Percentiles rank a stretch among this genome's conserved stretches.
Conservation (phyloP, 2,329 filamentous ascomycete species). For the Bipolaris sorokiniana region DNA sequence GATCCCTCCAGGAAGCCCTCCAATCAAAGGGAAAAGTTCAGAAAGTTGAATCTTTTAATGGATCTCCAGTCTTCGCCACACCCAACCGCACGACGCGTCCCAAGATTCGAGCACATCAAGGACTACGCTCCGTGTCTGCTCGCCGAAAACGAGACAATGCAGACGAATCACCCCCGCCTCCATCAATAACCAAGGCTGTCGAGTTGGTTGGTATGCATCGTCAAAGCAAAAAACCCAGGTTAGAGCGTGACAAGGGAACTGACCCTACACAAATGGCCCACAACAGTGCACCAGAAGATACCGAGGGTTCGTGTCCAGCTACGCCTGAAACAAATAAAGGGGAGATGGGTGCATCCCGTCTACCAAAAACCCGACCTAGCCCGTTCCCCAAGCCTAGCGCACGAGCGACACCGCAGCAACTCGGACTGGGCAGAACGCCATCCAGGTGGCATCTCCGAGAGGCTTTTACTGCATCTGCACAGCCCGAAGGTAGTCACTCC, state of each 20-base stretch:
- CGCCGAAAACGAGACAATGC: conserved; percentile 52
- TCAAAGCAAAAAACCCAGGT: conserved; percentile 58
- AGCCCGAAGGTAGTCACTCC: conserved; percentile 19
- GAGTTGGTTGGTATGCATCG: conserved; percentile 58
- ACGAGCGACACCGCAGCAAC: conserved; percentile 28
- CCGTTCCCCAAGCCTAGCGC: conserved; percentile 26
- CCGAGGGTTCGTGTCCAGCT: conserved; percentile 43
- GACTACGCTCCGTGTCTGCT: conserved; percentile 36
- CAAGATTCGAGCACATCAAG: conserved; percentile 26
- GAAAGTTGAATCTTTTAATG: conserved; percentile 48
- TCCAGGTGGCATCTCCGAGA: conserved; percentile 37
- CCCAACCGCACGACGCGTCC: conserved; percentile 48
- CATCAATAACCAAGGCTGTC: conserved; percentile 61
- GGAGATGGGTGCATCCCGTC: conserved; percentile 29
- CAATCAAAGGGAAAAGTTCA: conserved; percentile 56
- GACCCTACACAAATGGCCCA: conserved; percentile 23
- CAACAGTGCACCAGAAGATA: conserved; percentile 42
- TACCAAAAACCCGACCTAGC: conserved; percentile 25
- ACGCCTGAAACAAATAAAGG: conserved; percentile 49
- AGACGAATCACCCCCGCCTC: conserved; percentile 55
- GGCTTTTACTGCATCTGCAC: conserved; percentile 32
- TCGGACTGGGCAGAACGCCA: conserved; percentile 18
- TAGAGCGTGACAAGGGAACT: conserved; percentile 31
- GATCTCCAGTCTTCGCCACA: conserved; percentile 50
- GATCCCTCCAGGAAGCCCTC: conserved; percentile 53